Conservation (phyloP, 192 early-diverging fungal genomes). For the Coemansia sp. region DNA sequence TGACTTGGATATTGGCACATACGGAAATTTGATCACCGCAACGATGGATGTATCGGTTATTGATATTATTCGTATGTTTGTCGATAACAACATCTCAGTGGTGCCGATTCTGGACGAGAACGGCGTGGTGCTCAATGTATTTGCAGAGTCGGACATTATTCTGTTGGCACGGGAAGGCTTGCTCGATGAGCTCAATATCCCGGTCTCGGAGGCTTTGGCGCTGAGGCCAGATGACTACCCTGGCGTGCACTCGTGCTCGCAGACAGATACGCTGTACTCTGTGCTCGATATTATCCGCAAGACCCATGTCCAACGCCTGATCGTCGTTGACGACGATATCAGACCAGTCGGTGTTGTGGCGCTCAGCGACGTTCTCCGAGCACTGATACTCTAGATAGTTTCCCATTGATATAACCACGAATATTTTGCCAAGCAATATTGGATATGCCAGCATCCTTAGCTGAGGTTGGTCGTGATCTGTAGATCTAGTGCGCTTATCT, state of each 20-base stretch:
- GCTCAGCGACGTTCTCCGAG: conserved; percentile 77
- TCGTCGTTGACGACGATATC: conserved; percentile 84
- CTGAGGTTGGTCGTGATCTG: background rate
- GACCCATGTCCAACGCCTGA: conserved; percentile 84
- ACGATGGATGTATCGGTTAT: conserved; percentile 80
- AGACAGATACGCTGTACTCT: conserved; percentile 82
- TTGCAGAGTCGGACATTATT: conserved; percentile 96
- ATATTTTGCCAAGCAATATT: background rate
- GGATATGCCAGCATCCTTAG: background rate
- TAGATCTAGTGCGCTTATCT: conserved; percentile 13
- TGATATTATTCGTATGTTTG: conserved; percentile 89
- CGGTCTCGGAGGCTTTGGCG: conserved; percentile 81
- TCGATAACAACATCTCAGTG: conserved; percentile 84
- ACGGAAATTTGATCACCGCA: conserved; percentile 78
- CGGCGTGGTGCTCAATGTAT: conserved; percentile 88
- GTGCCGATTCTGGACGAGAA: conserved; percentile 90
- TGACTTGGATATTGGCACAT: conserved; percentile 87
- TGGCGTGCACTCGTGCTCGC: conserved; percentile 90
- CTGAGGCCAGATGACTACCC: conserved; percentile 87
- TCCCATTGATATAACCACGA: background rate
- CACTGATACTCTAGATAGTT: conserved; percentile 39
- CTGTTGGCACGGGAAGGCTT: conserved; percentile 62
- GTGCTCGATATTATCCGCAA: conserved; percentile 88
- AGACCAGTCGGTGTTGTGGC: conserved; percentile 81
- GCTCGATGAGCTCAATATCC: conserved; percentile 75